A percentile compares a stretch with the other conserved stretches of the same genome.
phyloP scores from a whole-genome alignment of 139 green algal genomes.

The Auxenochlorella pyrenoidosa region DNA sequence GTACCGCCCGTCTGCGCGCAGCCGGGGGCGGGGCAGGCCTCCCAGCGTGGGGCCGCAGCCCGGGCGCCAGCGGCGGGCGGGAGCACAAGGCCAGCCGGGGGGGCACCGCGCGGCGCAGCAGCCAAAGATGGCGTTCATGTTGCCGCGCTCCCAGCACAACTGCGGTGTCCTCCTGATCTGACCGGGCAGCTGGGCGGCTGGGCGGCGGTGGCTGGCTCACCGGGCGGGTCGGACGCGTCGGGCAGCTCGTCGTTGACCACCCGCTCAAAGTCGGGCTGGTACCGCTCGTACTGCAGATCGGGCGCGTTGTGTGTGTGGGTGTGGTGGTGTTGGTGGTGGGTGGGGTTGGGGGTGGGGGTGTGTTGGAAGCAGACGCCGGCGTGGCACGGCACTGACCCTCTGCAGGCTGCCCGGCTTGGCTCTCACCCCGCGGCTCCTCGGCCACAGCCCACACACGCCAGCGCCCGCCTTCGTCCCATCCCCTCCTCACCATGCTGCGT shows the following conservation, averaged over 20 bases:
- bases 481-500: slow-evolving; percentile 42
- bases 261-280: slow-evolving; percentile 45
- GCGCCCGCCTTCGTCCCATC: neutral
- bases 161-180: too few species aligned
- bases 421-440: too few species aligned
- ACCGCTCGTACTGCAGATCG: slow-evolving; percentile 43
- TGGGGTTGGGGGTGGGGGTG: too few species aligned
- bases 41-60: neutral
- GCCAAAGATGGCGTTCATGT: too few species aligned
- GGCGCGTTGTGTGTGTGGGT: neutral
- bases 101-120: too few species aligned
- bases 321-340: too few species aligned
- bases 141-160: neutral
- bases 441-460: neutral
- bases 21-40: too few species aligned
- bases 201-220: slow-evolving; percentile 2
- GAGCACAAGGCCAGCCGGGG: neutral
- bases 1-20: slow-evolving; percentile 41
- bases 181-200: too few species aligned
- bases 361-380: neutral
- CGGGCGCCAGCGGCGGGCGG: too few species aligned
- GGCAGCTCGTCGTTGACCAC: slow-evolving; percentile 52
- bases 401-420: neutral
- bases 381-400: too few species aligned
- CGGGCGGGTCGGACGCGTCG: slow-evolving; percentile 41